A percentile compares a stretch with the other conserved stretches of the same genome.
These are phyloP conservation scores for Trichoderma citrinoviride DNA, from an alignment of 2,329 filamentous ascomycete species.

Conservation along the genomic window DNA sequence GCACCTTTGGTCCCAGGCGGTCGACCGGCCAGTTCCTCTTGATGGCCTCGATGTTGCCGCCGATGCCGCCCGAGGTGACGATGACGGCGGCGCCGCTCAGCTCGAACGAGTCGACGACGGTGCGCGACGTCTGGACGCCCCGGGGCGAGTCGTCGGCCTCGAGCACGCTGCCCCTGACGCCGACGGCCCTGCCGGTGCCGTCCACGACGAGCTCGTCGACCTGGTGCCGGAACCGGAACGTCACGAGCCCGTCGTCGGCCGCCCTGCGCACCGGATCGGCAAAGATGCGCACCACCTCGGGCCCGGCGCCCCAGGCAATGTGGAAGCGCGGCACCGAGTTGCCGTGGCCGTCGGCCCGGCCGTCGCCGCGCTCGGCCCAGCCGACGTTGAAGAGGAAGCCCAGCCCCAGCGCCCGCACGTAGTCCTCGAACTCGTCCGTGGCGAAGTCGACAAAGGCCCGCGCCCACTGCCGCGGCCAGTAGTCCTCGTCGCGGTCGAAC, in stretches of 20 bases:
- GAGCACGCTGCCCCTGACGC: constrained; percentile 53
- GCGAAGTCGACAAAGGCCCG: constrained; percentile 63
- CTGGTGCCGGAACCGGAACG: constrained; percentile 55
- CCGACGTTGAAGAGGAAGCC: constrained; percentile 54
- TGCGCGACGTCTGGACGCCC: constrained; percentile 53
- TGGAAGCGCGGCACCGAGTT: constrained; percentile 64
- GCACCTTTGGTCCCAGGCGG: constrained; percentile 54
- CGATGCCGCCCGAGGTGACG: constrained; percentile 58
- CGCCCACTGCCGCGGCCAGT: constrained; percentile 61
- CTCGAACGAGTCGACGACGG: constrained; percentile 51
- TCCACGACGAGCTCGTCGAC: constrained; percentile 58
- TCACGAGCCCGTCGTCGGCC: constrained; percentile 51
- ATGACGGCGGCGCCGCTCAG: constrained; percentile 52
- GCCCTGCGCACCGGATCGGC: constrained; percentile 54
- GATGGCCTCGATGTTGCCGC: constrained; percentile 59
- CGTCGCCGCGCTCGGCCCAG: constrained; percentile 61
- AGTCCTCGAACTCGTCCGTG: constrained; percentile 55
- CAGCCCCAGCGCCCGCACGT: constrained; percentile 53
- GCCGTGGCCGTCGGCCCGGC: constrained; percentile 55
- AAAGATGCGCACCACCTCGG: constrained; percentile 58
- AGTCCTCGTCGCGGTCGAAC: constrained; percentile 59
- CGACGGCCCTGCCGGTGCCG: constrained; percentile 48
- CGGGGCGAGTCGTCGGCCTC: constrained; percentile 49
- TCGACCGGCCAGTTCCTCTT: constrained; percentile 57
- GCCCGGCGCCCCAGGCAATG: constrained; percentile 59